Percentiles rank a stretch among this genome's conserved stretches.
Evolutionary conservation across 169 alveolate species (phyloP).

Genomic region (Plasmodium malariae): DNA sequence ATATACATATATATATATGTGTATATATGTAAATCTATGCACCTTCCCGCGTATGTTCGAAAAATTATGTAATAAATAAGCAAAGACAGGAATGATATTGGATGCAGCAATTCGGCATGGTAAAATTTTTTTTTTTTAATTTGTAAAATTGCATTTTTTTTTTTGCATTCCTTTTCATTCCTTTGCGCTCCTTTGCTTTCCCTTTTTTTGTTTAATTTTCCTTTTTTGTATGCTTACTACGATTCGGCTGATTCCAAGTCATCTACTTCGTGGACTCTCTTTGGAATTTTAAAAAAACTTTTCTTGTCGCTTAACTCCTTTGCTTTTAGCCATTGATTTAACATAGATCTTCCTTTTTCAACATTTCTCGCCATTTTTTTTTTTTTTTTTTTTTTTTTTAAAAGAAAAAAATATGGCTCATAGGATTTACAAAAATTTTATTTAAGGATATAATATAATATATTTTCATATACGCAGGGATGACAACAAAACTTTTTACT

Average conservation of each 20-base stretch:
- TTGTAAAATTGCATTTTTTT: no score
- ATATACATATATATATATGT: neutral
- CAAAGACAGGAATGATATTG: neutral
- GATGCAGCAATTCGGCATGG: neutral
- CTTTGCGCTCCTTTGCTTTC: neutral
- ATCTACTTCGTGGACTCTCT: conserved; percentile 51
- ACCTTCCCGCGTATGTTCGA: no score
- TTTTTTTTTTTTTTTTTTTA: no score
- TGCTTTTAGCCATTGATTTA: conserved; percentile 71
- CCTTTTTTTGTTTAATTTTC: conserved; percentile 1
- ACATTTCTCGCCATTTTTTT: conserved; percentile 57
- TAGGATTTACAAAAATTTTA: no score
- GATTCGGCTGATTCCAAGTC: conserved; percentile 62
- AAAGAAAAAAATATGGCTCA: no score
- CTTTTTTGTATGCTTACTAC: conserved; percentile 29
- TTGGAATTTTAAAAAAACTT: conserved; percentile 64
- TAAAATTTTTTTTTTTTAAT: neutral
- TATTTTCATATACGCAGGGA: no score
- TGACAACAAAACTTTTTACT: no score
- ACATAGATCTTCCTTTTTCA: conserved; percentile 71
- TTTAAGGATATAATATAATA: no score
- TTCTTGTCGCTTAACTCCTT: conserved; percentile 31
- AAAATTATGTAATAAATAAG: neutral
- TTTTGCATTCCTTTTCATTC: neutral
- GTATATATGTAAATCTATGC: no score